Evolutionary conservation across 805 yeast species (phyloP).

Genomic region (Clavispora carvajalis): DNA sequence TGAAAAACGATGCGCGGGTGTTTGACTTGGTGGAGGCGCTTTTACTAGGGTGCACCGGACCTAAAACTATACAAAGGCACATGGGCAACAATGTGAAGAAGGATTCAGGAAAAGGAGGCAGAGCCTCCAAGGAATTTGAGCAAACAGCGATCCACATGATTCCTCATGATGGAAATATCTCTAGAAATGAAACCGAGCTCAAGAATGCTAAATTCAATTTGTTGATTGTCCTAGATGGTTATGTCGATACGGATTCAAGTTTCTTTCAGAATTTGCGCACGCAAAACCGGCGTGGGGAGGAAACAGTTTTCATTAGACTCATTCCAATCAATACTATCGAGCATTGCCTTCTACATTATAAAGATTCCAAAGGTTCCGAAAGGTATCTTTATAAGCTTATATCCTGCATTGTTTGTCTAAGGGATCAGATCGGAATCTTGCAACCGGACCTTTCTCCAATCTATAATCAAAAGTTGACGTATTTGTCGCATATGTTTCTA

Average conservation of each 20-base stretch:
- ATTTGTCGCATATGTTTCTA: conserved; percentile 56
- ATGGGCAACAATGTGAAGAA: conserved; percentile 56
- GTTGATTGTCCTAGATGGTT: conserved; percentile 58
- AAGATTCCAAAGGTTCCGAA: conserved; percentile 20
- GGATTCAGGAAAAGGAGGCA: conserved; percentile 30
- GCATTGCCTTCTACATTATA: conserved; percentile 59
- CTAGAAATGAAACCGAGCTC: conserved; percentile 18
- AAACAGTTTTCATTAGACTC: conserved; percentile 59
- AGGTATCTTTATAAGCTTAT: conserved; percentile 59
- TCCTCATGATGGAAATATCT: conserved; percentile 32
- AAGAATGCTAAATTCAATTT: conserved; percentile 44
- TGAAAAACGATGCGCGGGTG: conserved; percentile 57
- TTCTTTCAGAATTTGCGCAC: conserved; percentile 23
- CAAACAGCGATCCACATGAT: conserved; percentile 34
- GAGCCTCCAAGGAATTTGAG: conserved; percentile 12
- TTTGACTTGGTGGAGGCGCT: conserved; percentile 73
- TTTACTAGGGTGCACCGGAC: conserved; percentile 49
- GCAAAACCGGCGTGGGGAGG: conserved; percentile 24
- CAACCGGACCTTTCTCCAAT: conserved; percentile 78
- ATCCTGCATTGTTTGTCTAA: conserved; percentile 74
- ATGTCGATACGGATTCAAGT: conserved; percentile 40
- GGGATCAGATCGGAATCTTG: conserved; percentile 76
- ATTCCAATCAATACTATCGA: conserved; percentile 80
- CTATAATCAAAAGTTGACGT: conserved; percentile 59
- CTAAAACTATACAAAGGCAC: conserved; percentile 48